Conservation (phyloP, 768 basidiomycete species). For the Rhizopogon vinicolor region DNA sequence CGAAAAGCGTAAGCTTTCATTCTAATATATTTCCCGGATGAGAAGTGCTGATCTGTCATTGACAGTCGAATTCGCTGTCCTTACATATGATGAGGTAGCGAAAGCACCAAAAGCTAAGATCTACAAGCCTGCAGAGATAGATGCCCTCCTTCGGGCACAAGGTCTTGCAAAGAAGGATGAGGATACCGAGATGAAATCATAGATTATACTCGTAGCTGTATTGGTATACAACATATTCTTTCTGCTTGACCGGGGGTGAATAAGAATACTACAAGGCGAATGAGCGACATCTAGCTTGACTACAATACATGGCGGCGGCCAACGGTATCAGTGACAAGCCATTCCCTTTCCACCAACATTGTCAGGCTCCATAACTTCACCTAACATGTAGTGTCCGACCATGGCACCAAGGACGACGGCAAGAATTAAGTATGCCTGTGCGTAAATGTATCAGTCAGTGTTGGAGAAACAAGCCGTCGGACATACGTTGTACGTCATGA, state of each 20-base stretch:
- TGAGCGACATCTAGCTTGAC: not conserved
- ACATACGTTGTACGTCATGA: constrained; percentile 95
- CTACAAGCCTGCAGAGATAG: constrained; percentile 84
- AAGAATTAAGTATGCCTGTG: constrained; percentile 79
- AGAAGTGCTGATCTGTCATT: not conserved
- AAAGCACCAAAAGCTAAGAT: constrained; percentile 88
- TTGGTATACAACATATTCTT: not conserved
- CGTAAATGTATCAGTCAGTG: not conserved
- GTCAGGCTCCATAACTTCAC: constrained; percentile 58
- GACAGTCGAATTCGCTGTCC: constrained; percentile 92
- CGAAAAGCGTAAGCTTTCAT: constrained; percentile 75
- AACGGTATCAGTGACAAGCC: constrained; percentile 67
- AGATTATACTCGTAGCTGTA: constrained; percentile 7
- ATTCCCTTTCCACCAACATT: constrained; percentile 51
- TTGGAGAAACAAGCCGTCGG: not conserved
- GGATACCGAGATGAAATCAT: constrained; percentile 71
- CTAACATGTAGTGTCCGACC: constrained; percentile 78
- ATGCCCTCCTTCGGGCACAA: constrained; percentile 72
- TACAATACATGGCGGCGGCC: not conserved
- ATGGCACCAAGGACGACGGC: constrained; percentile 82
- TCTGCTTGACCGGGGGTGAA: not conserved
- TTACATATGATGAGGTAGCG: constrained; percentile 76
- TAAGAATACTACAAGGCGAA: not conserved
- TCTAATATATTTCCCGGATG: not conserved
- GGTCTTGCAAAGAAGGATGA: constrained; percentile 87